Conservation (phyloP, 768 basidiomycete species). For the Tremella fuciformis region DNA sequence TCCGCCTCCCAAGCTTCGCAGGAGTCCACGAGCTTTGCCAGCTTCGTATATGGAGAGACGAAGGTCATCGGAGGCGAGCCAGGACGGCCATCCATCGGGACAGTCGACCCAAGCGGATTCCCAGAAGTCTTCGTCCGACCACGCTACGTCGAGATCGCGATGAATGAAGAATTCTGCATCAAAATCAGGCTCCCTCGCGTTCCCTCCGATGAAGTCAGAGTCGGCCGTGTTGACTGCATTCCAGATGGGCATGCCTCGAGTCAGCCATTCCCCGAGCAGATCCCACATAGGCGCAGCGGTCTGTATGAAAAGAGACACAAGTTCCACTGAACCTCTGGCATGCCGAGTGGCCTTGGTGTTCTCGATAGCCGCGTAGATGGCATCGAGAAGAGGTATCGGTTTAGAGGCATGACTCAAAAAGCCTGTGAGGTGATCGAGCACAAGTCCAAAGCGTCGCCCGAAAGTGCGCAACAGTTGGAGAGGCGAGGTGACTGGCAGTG, state of each 20-base stretch:
- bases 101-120: conserved; percentile 28
- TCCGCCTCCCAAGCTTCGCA: conserved; percentile 16
- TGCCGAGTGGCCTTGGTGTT: not conserved
- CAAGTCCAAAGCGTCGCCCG: conserved; percentile 9
- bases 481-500: conserved; percentile 20
- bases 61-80: conserved; percentile 18
- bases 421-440: conserved; percentile 17
- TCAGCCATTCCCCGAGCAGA: conserved; percentile 34
- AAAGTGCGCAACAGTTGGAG: conserved; percentile 16
- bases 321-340: not conserved
- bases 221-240: not conserved
- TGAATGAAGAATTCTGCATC: conserved; percentile 38
- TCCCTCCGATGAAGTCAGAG: not conserved
- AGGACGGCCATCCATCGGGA: conserved; percentile 35
- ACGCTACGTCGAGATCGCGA: conserved; percentile 39
- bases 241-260: conserved; percentile 40
- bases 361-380: conserved; percentile 18
- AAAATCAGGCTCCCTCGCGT: conserved; percentile 19
- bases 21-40: conserved; percentile 40
- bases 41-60: conserved; percentile 30
- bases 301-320: conserved; percentile 19
- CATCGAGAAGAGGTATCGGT: conserved; percentile 25
- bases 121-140: conserved; percentile 48
- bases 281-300: conserved; percentile 31
- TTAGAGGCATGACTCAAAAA: conserved; percentile 15